Percentiles rank a stretch among this genome's conserved stretches.
Evolutionary conservation across 352 stramenopile genomes (phyloP).

Genomic region (Bremia lactucae): DNA sequence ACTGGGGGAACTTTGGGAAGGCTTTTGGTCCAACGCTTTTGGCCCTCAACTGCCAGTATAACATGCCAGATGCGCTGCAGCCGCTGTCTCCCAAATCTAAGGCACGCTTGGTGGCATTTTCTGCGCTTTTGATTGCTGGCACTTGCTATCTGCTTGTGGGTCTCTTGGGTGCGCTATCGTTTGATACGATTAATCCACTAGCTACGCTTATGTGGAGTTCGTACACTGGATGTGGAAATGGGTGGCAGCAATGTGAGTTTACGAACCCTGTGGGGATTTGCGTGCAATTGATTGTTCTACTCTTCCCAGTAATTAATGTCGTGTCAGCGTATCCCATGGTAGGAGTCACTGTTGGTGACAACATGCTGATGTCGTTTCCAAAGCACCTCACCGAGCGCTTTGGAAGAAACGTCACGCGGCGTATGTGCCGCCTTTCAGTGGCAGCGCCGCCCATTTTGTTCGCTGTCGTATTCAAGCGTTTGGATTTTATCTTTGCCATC

Average conservation of each 20-base stretch:
- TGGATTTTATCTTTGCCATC: constrained; percentile 79
- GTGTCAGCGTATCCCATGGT: constrained; percentile 81
- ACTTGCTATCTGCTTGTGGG: constrained; percentile 68
- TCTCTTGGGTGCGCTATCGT: constrained; percentile 58
- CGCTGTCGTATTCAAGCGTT: constrained; percentile 74
- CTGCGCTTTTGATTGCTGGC: constrained; percentile 47
- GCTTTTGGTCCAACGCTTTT: constrained; percentile 72
- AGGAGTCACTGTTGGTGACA: constrained; percentile 72
- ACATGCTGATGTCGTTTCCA: constrained; percentile 78
- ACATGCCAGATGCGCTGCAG: constrained; percentile 78
- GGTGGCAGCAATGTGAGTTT: constrained; percentile 44
- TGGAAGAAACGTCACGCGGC: constrained; percentile 32
- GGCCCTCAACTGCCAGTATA: constrained; percentile 84
- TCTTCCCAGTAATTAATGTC: constrained; percentile 81
- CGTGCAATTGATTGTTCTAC: constrained; percentile 67
- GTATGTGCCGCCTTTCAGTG: constrained; percentile 53
- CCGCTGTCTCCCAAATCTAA: constrained; percentile 58
- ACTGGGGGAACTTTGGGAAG: constrained; percentile 75
- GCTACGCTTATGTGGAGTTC: constrained; percentile 70
- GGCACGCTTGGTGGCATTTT: constrained; percentile 53
- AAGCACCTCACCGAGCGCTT: constrained; percentile 43
- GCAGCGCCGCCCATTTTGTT: constrained; percentile 59
- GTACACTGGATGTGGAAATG: constrained; percentile 75
- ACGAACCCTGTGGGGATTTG: constrained; percentile 39
- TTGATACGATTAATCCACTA: constrained; percentile 72